These are phyloP conservation scores for Fraxinus anomala DNA, from an alignment of 257 asterid genomes.

Conservation along the genomic window DNA sequence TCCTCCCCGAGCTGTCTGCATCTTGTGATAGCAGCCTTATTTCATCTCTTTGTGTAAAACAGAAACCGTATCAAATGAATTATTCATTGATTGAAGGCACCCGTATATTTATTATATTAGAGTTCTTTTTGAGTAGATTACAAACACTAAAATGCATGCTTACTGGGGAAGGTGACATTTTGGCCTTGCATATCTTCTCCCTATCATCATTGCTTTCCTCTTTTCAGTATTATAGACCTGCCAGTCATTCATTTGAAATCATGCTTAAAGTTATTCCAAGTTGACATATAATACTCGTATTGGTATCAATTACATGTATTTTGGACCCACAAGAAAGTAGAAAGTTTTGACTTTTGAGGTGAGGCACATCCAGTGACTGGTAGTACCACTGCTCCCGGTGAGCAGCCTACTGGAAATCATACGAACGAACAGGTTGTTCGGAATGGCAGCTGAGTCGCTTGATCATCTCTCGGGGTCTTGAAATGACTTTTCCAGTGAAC, in stretches of 20 bases:
- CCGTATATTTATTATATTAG: neutral
- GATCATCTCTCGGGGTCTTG: constrained; percentile 19
- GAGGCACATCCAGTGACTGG: neutral
- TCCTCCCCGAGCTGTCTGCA: neutral
- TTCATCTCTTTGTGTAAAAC: neutral
- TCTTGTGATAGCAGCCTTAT: neutral
- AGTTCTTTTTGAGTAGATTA: neutral
- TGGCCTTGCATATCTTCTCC: neutral
- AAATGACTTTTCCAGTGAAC: neutral
- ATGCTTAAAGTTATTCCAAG: neutral
- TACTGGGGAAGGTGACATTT: constrained; percentile 17
- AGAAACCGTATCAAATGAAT: neutral
- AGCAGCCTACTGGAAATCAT: neutral
- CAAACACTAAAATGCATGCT: neutral
- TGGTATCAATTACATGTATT: neutral
- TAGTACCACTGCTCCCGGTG: neutral
- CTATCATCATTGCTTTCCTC: neutral
- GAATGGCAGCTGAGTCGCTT: too few species aligned
- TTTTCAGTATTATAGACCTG: neutral
- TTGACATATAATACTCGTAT: neutral
- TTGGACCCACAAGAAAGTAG: neutral
- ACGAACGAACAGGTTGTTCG: too few species aligned
- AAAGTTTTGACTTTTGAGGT: neutral
- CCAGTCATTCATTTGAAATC: constrained; percentile 10
- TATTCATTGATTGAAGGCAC: neutral